These are phyloP conservation scores for Monosporascus sp. DNA, from an alignment of 2,329 filamentous ascomycete species.

Conservation along the genomic window DNA sequence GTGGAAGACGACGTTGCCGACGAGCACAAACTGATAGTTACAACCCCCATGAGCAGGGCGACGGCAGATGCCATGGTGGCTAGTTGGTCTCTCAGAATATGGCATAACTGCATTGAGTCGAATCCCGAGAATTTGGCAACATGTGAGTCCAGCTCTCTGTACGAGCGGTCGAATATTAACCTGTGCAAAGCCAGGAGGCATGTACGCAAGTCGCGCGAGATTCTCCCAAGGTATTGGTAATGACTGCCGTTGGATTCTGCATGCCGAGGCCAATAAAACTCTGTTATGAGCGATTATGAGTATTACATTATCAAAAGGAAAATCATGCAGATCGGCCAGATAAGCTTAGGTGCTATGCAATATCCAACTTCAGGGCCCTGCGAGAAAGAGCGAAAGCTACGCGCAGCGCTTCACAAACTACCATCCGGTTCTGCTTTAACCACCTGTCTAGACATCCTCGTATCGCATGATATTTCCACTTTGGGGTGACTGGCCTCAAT, in stretches of 20 bases:
- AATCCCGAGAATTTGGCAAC: not conserved
- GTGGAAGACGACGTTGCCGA: constrained; percentile 15
- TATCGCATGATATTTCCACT: too few species aligned
- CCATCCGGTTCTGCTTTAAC: too few species aligned
- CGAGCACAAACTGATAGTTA: constrained; percentile 11
- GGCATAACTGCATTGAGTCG: constrained; percentile 11
- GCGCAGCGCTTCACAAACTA: too few species aligned
- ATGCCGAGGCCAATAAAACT: too few species aligned
- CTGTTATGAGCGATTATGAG: too few species aligned
- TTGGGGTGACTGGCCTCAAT: constrained; percentile 44
- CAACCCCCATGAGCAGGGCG: constrained; percentile 7
- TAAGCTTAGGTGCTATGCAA: too few species aligned
- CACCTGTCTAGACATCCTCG: too few species aligned
- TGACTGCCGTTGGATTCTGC: not conserved
- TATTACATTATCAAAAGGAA: too few species aligned
- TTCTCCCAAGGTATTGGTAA: constrained; percentile 15
- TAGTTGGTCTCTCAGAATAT: constrained; percentile 17
- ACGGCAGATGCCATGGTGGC: constrained; percentile 18
- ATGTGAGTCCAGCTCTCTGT: constrained; percentile 5
- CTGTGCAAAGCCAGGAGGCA: constrained; percentile 4
- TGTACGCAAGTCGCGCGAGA: constrained; percentile 9
- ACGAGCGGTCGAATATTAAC: constrained; percentile 1
- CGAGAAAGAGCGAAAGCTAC: too few species aligned
- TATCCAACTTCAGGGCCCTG: too few species aligned
- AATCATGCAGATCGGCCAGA: too few species aligned